Evolutionary conservation across 2,329 filamentous ascomycete species (phyloP).

Genomic region (Cercospora brassicicola): DNA sequence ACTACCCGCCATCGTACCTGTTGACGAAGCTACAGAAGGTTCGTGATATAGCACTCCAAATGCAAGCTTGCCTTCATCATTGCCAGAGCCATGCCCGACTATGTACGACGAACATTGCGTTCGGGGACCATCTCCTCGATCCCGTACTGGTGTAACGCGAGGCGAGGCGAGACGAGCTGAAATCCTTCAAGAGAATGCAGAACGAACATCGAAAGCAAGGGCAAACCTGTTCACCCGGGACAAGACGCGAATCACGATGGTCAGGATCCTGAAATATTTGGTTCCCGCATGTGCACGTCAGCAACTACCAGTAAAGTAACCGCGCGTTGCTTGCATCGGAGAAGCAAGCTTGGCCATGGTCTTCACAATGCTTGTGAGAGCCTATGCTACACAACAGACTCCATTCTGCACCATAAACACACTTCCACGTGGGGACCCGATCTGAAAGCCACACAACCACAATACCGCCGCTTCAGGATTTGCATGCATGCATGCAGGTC

Average conservation of each 20-base stretch:
- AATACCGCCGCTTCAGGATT: background rate
- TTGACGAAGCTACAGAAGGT: background rate
- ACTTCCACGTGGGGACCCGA: background rate
- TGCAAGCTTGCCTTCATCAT: background rate
- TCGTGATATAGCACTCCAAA: background rate
- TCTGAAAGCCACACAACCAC: background rate
- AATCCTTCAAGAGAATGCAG: background rate
- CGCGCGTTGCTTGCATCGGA: background rate
- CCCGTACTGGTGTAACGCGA: background rate
- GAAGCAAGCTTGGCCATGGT: background rate
- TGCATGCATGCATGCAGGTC: background rate
- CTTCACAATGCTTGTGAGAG: background rate
- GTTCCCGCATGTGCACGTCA: background rate
- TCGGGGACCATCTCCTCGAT: background rate
- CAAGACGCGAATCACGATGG: background rate
- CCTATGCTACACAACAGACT: background rate
- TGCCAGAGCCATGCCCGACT: background rate
- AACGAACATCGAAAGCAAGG: background rate
- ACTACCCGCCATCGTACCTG: background rate
- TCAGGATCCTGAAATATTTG: background rate
- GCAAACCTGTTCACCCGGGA: background rate
- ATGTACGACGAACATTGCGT: background rate
- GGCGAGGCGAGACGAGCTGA: background rate
- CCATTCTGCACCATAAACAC: background rate
- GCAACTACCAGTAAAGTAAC: background rate